phyloP scores from a whole-genome alignment of 2,329 filamentous ascomycete genomes.

The Tolypocladium capitatum region DNA sequence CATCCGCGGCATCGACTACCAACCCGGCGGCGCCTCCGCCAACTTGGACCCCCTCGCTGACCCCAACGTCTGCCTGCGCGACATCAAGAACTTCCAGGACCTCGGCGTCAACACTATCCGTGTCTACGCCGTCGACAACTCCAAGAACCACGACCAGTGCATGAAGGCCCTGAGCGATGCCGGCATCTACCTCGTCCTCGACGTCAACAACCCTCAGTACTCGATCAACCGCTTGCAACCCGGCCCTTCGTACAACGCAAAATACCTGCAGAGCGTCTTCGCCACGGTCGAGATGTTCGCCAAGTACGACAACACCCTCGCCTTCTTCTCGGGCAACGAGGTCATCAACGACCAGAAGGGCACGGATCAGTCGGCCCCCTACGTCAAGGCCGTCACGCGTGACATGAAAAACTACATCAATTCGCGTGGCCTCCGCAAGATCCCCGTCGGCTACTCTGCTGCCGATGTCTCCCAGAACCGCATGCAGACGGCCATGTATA shows the following conservation, averaged over 20 bases:
- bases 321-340: slow-evolving; percentile 75
- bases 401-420: slow-evolving; percentile 62
- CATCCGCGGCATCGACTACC: slow-evolving; percentile 48
- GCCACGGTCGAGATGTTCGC: slow-evolving; percentile 76
- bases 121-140: slow-evolving; percentile 89
- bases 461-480: slow-evolving; percentile 80
- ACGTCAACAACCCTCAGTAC: slow-evolving; percentile 83
- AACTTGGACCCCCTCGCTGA: slow-evolving; percentile 67
- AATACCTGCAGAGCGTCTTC: slow-evolving; percentile 74
- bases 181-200: slow-evolving; percentile 83
- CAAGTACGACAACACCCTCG: slow-evolving; percentile 74
- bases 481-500: slow-evolving; percentile 74
- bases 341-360: slow-evolving; percentile 56
- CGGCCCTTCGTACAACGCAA: slow-evolving; percentile 73
- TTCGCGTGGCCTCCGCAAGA: slow-evolving; percentile 44
- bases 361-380: slow-evolving; percentile 54
- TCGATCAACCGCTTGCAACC: slow-evolving; percentile 80
- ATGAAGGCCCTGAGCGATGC: slow-evolving; percentile 71
- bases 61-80: slow-evolving; percentile 55
- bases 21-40: slow-evolving; percentile 44
- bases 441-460: slow-evolving; percentile 64
- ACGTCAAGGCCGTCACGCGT: slow-evolving; percentile 67
- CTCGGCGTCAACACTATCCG: slow-evolving; percentile 84
- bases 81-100: slow-evolving; percentile 70
- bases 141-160: slow-evolving; percentile 65